Percentiles rank a stretch among this genome's conserved stretches.
Evolutionary conservation across 2,329 filamentous ascomycete genomes (phyloP).

Genomic region (Myriosclerotinia scirpicola): DNA sequence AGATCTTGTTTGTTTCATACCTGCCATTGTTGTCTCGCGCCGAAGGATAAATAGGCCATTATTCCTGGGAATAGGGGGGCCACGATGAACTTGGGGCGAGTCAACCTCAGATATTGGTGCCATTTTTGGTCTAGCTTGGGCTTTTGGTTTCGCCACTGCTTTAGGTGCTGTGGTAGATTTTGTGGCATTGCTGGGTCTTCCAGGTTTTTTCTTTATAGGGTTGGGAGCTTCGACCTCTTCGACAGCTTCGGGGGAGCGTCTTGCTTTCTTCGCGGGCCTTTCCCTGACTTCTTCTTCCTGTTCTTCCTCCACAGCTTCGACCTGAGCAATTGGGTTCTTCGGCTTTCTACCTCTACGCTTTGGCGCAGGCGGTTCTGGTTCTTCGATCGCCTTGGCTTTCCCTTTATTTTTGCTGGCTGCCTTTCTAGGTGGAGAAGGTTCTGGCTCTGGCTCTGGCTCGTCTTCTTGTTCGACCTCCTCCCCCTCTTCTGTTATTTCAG

Average conservation of each 20-base stretch:
- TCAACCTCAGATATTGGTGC: conserved; percentile 32
- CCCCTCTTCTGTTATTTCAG: conserved; percentile 19
- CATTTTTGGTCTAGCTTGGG: conserved; percentile 27
- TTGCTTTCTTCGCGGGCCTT: conserved; percentile 30
- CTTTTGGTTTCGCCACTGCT: conserved; percentile 30
- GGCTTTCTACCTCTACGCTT: conserved; percentile 21
- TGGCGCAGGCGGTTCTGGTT: background rate
- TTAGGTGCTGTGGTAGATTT: conserved; percentile 24
- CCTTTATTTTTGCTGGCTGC: conserved; percentile 21
- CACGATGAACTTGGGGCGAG: conserved; percentile 37
- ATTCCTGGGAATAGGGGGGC: conserved; percentile 45
- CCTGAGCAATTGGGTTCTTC: conserved; percentile 9
- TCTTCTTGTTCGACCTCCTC: conserved; percentile 28
- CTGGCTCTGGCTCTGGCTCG: conserved; percentile 26
- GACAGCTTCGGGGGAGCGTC: conserved; percentile 27
- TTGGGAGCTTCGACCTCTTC: conserved; percentile 23
- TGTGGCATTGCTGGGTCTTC: conserved; percentile 17
- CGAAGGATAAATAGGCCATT: conserved; percentile 52
- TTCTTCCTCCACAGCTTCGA: conserved; percentile 27
- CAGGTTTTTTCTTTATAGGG: conserved; percentile 2
- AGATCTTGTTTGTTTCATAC: conserved; percentile 61
- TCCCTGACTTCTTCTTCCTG: conserved; percentile 17
- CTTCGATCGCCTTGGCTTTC: conserved; percentile 22
- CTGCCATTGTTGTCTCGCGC: conserved; percentile 47
- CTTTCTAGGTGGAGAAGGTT: conserved; percentile 15